Conservation (phyloP, 23 red algal genomes). For the Gracilaria domingensis region DNA sequence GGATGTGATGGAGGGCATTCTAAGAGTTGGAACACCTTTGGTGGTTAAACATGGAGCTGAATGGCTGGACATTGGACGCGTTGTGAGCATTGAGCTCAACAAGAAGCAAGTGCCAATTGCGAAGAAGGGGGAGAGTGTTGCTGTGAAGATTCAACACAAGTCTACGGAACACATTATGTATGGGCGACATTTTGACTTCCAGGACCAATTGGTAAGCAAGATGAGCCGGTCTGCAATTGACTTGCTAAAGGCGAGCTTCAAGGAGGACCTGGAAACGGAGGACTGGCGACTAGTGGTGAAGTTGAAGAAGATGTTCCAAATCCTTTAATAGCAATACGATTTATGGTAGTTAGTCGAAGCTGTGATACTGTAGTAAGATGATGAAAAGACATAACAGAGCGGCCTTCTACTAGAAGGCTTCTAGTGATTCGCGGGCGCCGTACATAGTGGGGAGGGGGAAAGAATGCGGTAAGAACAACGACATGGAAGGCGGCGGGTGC, state of each 20-base stretch:
- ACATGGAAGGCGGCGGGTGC: too few relatives aligned
- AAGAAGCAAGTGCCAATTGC: constrained; percentile 91
- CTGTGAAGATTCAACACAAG: constrained; percentile 89
- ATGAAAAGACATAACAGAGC: too few relatives aligned
- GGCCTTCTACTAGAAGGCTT: too few relatives aligned
- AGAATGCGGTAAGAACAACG: too few relatives aligned
- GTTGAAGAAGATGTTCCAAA: constrained; percentile 92
- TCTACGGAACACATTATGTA: constrained; percentile 90
- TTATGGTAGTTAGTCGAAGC: neutral
- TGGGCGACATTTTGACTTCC: constrained; percentile 92
- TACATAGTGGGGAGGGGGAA: too few relatives aligned
- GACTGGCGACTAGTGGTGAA: constrained; percentile 96
- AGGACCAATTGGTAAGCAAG: constrained; percentile 83
- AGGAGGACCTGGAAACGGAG: constrained; percentile 89
- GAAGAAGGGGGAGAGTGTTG: constrained; percentile 86
- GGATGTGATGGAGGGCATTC: constrained; percentile 89
- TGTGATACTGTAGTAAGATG: too few relatives aligned
- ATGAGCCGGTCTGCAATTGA: constrained; percentile 95
- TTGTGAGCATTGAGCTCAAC: constrained; percentile 87
- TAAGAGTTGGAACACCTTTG: constrained; percentile 82
- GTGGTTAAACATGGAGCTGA: constrained; percentile 61
- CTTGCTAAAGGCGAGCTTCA: constrained; percentile 88
- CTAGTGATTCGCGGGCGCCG: too few relatives aligned
- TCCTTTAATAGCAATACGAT: constrained; percentile 60
- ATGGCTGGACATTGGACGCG: constrained; percentile 94